phyloP scores from a whole-genome alignment of 2,329 filamentous ascomycete species.

The Colletotrichum graminicola region DNA sequence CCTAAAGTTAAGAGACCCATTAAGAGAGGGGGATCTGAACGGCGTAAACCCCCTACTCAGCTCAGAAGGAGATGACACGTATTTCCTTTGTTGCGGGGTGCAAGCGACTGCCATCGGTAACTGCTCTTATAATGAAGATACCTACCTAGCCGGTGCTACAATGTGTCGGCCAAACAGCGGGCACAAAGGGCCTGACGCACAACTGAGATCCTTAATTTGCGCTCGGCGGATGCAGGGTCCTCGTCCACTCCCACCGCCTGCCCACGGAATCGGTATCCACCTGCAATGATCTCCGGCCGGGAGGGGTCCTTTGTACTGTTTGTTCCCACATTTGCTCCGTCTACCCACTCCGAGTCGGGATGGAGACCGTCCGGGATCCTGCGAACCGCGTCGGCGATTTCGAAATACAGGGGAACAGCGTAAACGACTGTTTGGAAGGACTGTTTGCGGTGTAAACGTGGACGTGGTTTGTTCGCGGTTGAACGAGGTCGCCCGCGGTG shows the following conservation, averaged over 20 bases:
- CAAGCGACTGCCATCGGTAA: background rate
- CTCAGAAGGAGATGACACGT: background rate
- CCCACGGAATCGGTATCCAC: conserved; percentile 8
- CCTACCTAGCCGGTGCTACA: background rate
- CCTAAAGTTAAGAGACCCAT: background rate
- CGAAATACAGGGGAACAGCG: background rate
- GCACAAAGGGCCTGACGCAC: background rate
- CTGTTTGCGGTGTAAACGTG: background rate
- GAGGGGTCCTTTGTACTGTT: background rate
- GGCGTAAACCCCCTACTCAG: background rate
- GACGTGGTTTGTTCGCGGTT: no score
- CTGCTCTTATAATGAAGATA: background rate
- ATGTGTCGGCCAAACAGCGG: background rate
- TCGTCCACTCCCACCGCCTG: background rate
- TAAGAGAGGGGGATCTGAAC: background rate
- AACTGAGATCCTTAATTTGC: conserved; percentile 8
- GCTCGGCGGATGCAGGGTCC: conserved; percentile 11
- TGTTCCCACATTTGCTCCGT: conserved; percentile 10
- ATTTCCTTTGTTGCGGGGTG: background rate
- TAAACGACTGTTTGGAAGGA: background rate
- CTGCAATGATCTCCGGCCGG: conserved; percentile 33
- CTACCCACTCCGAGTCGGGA: background rate
- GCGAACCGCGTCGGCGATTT: background rate
- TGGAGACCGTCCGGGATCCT: background rate
- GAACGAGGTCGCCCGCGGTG: background rate